Conservation (phyloP, 352 stramenopile species). For the Pythium vanterpoolii region DNA sequence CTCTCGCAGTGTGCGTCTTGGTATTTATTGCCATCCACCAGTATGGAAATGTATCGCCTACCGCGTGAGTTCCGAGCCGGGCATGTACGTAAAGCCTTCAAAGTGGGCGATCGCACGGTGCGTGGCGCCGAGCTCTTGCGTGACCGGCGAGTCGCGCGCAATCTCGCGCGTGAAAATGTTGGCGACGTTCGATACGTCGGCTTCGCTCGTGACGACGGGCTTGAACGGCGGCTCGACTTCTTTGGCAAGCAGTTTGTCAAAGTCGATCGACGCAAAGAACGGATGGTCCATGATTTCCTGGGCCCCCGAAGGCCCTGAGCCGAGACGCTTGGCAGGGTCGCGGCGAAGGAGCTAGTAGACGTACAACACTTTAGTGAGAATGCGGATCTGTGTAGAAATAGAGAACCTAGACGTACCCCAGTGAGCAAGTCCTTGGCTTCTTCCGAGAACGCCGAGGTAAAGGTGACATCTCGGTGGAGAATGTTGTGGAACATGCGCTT, state of each 20-base stretch:
- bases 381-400: neutral
- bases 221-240: conserved; percentile 88
- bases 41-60: no score
- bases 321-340: conserved; percentile 80
- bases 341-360: conserved; percentile 61
- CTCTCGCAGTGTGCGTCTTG: neutral
- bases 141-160: conserved; percentile 86
- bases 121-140: conserved; percentile 76
- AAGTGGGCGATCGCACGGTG: conserved; percentile 87
- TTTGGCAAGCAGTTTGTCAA: conserved; percentile 72
- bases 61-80: conserved; percentile 51
- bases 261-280: conserved; percentile 87
- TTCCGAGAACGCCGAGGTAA: conserved; percentile 84
- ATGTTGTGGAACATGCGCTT: conserved; percentile 96
- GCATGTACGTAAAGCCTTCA: conserved; percentile 93
- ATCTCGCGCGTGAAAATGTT: conserved; percentile 86
- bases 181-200: conserved; percentile 83
- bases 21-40: no score
- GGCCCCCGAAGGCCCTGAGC: conserved; percentile 73
- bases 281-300: conserved; percentile 89
- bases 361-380: no score
- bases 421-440: conserved; percentile 85
- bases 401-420: conserved; percentile 33
- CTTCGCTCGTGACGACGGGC: conserved; percentile 78
- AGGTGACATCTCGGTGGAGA: conserved; percentile 82